A percentile compares a stretch with the other conserved stretches of the same genome.
phyloP scores from a whole-genome alignment of 176 grass and related monocot genomes.

The Echinochloa phyllopogon region DNA sequence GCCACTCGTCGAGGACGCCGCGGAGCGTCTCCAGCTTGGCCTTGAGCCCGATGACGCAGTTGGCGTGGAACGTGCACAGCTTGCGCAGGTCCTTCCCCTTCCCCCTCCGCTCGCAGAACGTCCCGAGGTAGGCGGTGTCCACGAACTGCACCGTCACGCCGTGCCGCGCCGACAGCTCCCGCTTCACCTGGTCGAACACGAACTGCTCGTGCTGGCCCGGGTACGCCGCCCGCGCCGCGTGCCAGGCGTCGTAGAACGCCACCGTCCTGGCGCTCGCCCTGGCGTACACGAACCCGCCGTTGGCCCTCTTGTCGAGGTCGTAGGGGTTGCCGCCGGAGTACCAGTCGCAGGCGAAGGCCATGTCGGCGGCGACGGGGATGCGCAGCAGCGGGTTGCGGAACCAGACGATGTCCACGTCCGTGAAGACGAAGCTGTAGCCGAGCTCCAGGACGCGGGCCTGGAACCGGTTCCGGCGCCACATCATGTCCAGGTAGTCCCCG shows the following conservation, averaged over 20 bases:
- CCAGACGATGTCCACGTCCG: constrained; percentile 66
- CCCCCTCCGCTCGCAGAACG: constrained; percentile 38
- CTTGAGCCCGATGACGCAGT: constrained; percentile 3
- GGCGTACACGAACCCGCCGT: constrained; percentile 52
- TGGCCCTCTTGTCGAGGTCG: constrained; percentile 43
- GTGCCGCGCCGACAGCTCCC: constrained; percentile 4
- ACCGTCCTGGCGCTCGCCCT: constrained; percentile 8
- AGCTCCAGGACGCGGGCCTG: constrained; percentile 44
- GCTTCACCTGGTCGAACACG: constrained; percentile 54
- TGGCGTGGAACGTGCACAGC: constrained; percentile 48
- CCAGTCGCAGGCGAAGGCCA: constrained; percentile 39
- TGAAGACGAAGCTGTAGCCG: constrained; percentile 62
- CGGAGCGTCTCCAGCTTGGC: neutral
- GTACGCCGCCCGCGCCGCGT: constrained; percentile 12
- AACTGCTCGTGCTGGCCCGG: constrained; percentile 33
- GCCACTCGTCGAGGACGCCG: constrained; percentile 8
- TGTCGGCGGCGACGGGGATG: constrained; percentile 33
- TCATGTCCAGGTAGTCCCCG: constrained; percentile 50
- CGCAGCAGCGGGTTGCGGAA: constrained; percentile 40
- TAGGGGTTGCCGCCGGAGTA: constrained; percentile 31
- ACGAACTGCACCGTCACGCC: constrained; percentile 35
- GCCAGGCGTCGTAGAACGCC: constrained; percentile 35
- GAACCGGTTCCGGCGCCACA: constrained; percentile 52
- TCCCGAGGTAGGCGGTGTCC: constrained; percentile 43
- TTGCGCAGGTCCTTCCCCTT: constrained; percentile 35